Evolutionary conservation across 2,329 filamentous ascomycete species (phyloP), one percentile per base, ranked within the genome.

Genomic region (Neofusicoccum kwambonambiense): DNA sequence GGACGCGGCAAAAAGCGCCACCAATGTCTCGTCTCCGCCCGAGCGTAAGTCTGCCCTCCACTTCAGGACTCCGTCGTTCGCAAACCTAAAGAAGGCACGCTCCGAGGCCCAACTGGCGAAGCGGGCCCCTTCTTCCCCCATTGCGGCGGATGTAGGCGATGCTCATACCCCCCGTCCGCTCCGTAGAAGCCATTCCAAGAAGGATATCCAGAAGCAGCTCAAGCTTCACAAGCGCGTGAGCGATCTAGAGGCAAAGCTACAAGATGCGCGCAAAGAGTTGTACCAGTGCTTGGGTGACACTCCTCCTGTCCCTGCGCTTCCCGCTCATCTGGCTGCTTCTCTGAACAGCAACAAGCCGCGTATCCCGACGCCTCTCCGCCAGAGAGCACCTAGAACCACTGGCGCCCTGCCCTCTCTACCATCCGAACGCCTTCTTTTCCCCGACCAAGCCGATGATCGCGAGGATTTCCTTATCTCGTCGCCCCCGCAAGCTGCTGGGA

Each of bases 221-320:
- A 87, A 85, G 67, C 75, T 89, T 37, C 77, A 81, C 45, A 87
- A 86, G 75, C 81, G 84, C 61, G 86, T 89, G 35, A 87, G 84
- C 68, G 82, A 88, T 68, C 79, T 89, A 12, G 86, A 89, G 69
- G 73, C 78, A 12, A 87, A 88, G 71, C 79, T 89, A 35, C 77
- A 84, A 15, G 79, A 80, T 41, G 85, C 85, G 8, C 80, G 84
- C 39, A 80, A 79, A 56, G 83, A 89, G 72, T 79, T 89, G 27
- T 77, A 80, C 37, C 76, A 82, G 4, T 77, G 83, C 44, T 74
- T 84, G 15, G 76, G 76, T 11, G 51, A 66, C 37, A 47, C 31
- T 35, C 76, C 76, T 5, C 76, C 79, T 0, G 68, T 75, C 17
- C 79, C 78, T 0, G 71, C 75, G 13, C 57, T 80, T 35, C 74